Evolutionary conservation across 352 stramenopile genomes (phyloP).

Genomic region (Phytopythium litorale): DNA sequence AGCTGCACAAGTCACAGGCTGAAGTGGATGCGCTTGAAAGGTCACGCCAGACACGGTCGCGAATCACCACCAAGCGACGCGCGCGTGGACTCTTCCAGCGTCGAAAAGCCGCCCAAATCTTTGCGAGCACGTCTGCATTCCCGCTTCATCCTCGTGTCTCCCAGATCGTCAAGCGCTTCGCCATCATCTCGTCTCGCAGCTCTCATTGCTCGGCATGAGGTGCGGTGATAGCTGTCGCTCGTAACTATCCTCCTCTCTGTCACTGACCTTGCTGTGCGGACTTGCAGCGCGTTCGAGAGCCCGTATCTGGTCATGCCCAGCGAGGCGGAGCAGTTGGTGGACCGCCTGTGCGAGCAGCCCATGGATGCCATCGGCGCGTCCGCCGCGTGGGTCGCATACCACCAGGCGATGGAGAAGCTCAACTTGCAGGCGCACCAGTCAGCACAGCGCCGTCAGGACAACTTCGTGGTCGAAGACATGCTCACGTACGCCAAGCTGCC

Average conservation of each 20-base stretch:
- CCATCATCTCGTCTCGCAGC: background rate
- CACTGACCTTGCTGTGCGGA: background rate
- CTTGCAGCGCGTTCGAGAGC: conserved; percentile 11
- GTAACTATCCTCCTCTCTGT: background rate
- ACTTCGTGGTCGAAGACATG: conserved; percentile 92
- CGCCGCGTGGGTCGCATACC: conserved; percentile 82
- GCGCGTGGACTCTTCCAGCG: background rate
- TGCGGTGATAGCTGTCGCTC: background rate
- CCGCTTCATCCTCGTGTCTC: background rate
- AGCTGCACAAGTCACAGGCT: background rate
- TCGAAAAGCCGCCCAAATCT: background rate
- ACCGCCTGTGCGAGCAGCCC: conserved; percentile 55
- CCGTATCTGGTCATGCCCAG: conserved; percentile 69
- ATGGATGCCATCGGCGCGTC: conserved; percentile 56
- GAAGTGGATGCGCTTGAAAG: background rate
- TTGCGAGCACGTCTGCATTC: background rate
- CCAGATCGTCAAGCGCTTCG: background rate
- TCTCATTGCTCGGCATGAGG: background rate
- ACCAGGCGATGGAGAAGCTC: conserved; percentile 89
- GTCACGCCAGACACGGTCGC: background rate
- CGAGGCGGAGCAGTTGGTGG: conserved; percentile 85
- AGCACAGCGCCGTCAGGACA: conserved; percentile 86
- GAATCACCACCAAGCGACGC: background rate
- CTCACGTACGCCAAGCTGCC: conserved; percentile 91
- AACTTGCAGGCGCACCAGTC: conserved; percentile 93